A percentile compares a stretch with the other conserved stretches of the same genome.
Evolutionary conservation across 2,329 filamentous ascomycete species (phyloP).

Genomic region (Colletotrichum noveboracense): DNA sequence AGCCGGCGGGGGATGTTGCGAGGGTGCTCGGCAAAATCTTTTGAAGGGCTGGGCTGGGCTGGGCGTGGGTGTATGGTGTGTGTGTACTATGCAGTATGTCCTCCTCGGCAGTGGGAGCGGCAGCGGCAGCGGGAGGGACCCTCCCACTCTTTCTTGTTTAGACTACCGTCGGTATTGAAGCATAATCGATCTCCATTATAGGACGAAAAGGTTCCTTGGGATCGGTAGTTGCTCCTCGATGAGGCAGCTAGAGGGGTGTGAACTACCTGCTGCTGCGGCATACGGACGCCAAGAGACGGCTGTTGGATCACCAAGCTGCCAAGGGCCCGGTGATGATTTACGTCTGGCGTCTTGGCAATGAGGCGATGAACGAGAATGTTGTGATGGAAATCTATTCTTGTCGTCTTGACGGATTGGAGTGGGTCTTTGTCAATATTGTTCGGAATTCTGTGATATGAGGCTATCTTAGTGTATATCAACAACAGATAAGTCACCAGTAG

Average conservation of each 20-base stretch:
- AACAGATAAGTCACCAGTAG: too few relatives aligned
- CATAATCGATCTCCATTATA: background rate
- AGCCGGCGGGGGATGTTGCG: slow-evolving; percentile 62
- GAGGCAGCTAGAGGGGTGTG: background rate
- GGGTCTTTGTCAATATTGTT: background rate
- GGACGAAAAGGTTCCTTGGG: slow-evolving; percentile 8
- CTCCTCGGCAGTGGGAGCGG: background rate
- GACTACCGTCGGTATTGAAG: background rate
- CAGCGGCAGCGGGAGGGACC: background rate
- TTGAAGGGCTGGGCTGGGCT: slow-evolving; percentile 30
- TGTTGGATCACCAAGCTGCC: background rate
- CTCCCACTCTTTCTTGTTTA: background rate
- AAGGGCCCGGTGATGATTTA: background rate
- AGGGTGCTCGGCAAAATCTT: slow-evolving; percentile 71
- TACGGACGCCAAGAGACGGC: background rate
- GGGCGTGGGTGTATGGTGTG: background rate
- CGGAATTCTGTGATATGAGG: accelerated
- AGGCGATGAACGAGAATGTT: background rate
- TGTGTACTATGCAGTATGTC: background rate
- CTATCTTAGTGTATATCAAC: too few relatives aligned
- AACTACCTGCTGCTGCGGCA: background rate
- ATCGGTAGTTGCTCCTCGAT: background rate
- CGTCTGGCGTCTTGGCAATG: background rate
- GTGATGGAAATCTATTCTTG: background rate
- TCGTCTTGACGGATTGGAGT: background rate